These are phyloP conservation scores for Roridomyces roridus DNA, from an alignment of 768 basidiomycete genomes.

Conservation along the genomic window DNA sequence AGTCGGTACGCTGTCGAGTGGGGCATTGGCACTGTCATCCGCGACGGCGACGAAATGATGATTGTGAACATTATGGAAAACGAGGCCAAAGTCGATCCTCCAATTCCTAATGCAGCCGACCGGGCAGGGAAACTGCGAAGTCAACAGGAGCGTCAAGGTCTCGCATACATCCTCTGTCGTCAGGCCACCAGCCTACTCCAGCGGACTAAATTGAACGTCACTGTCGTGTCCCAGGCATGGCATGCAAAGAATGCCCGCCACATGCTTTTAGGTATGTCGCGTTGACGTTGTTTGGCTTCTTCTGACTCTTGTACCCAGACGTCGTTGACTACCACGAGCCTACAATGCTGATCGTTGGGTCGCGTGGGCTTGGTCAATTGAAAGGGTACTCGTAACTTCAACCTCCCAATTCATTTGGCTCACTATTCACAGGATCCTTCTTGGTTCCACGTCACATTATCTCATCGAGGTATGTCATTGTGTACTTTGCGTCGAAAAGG, in stretches of 20 bases:
- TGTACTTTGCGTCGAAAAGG: not conserved
- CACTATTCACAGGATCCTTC: constrained; percentile 67
- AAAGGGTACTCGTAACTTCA: constrained; percentile 69
- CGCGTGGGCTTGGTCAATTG: constrained; percentile 86
- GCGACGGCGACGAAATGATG: constrained; percentile 94
- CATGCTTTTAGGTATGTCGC: constrained; percentile 74
- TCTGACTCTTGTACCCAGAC: constrained; percentile 45
- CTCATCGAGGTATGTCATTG: constrained; percentile 77
- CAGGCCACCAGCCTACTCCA: constrained; percentile 91
- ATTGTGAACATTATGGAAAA: constrained; percentile 93
- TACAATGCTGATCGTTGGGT: constrained; percentile 93
- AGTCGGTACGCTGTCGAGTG: constrained; percentile 95
- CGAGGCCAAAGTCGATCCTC: constrained; percentile 85
- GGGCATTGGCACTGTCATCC: constrained; percentile 94
- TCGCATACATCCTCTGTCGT: constrained; percentile 86
- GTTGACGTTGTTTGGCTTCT: not conserved
- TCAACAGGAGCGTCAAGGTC: constrained; percentile 95
- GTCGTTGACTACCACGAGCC: constrained; percentile 89
- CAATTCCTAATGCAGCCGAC: constrained; percentile 74
- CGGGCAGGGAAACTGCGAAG: constrained; percentile 79
- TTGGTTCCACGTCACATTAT: constrained; percentile 96
- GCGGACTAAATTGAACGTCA: constrained; percentile 87
- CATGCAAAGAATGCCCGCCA: constrained; percentile 95
- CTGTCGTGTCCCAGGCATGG: constrained; percentile 91
- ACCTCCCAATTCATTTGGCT: not conserved